These are phyloP conservation scores for Pythium aquatile DNA, from an alignment of 352 stramenopile species.

Conservation along the genomic window DNA sequence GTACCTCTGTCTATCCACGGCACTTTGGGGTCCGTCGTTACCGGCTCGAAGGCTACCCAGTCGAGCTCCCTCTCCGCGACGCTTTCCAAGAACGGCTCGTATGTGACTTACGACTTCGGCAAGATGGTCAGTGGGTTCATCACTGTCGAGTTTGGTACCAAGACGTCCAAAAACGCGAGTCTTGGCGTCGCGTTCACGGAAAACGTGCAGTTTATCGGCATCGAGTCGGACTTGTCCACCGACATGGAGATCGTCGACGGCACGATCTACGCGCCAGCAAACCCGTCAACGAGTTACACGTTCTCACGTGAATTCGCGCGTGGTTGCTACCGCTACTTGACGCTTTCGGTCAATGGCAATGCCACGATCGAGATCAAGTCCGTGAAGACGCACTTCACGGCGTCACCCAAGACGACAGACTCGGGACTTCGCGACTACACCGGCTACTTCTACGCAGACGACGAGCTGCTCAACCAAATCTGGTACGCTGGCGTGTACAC, in stretches of 20 bases:
- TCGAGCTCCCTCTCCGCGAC: conserved; percentile 15
- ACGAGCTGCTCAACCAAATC: conserved; percentile 41
- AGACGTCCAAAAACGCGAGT: conserved; percentile 21
- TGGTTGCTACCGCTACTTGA: conserved; percentile 36
- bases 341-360: conserved; percentile 26
- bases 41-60: not conserved
- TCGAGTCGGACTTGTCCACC: conserved; percentile 36
- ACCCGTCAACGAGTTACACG: conserved; percentile 29
- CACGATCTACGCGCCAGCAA: conserved; percentile 33
- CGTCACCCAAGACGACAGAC: conserved; percentile 25
- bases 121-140: conserved; percentile 31
- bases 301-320: conserved; percentile 36
- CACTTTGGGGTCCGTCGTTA: not conserved
- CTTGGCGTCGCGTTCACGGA: conserved; percentile 37
- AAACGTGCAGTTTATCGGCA: conserved; percentile 32
- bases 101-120: conserved; percentile 40
- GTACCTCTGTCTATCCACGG: not conserved
- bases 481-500: conserved; percentile 44
- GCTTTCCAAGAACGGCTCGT: conserved; percentile 31
- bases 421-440: conserved; percentile 40
- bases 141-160: conserved; percentile 31
- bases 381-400: conserved; percentile 36
- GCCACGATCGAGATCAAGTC: conserved; percentile 26
- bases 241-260: conserved; percentile 37
- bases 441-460: conserved; percentile 40